Evolutionary conservation across 495 filamentous ascomycete genomes (phyloP).

Genomic region (Podospora fimiseda): DNA sequence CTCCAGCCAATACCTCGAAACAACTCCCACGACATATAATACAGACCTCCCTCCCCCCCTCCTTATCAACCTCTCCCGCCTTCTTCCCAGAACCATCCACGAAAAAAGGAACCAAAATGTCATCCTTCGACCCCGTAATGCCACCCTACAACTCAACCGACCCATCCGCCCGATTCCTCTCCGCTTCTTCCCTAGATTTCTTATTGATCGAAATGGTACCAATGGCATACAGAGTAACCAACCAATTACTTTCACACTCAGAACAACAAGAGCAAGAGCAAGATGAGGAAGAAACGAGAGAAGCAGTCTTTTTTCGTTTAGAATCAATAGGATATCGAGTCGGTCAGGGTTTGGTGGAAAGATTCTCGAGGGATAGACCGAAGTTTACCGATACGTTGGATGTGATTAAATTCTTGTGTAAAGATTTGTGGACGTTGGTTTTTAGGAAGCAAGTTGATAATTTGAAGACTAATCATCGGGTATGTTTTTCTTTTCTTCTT

Average conservation of each 20-base stretch:
- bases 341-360: slow-evolving; percentile 85
- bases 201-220: slow-evolving; percentile 95
- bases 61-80: background rate
- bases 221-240: slow-evolving; percentile 75
- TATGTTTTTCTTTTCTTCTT: slow-evolving; percentile 30
- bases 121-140: slow-evolving; percentile 70
- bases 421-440: slow-evolving; percentile 89
- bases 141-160: slow-evolving; percentile 69
- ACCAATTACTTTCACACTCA: slow-evolving; percentile 35
- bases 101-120: slow-evolving; percentile 8
- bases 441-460: slow-evolving; percentile 98
- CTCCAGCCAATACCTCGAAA: too few species aligned
- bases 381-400: slow-evolving; percentile 82
- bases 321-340: slow-evolving; percentile 86
- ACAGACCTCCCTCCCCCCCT: background rate
- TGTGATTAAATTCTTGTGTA: slow-evolving; percentile 96
- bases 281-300: slow-evolving; percentile 67
- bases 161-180: slow-evolving; percentile 68
- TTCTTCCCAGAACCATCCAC: background rate
- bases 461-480: slow-evolving; percentile 94
- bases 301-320: slow-evolving; percentile 77
- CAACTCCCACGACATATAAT: too few species aligned
- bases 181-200: slow-evolving; percentile 79
- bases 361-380: slow-evolving; percentile 82
- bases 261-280: background rate